Percentiles rank a stretch among this genome's conserved stretches.
phyloP scores from a whole-genome alignment of 2,329 filamentous ascomycete species.

The Colletotrichum sp. region DNA sequence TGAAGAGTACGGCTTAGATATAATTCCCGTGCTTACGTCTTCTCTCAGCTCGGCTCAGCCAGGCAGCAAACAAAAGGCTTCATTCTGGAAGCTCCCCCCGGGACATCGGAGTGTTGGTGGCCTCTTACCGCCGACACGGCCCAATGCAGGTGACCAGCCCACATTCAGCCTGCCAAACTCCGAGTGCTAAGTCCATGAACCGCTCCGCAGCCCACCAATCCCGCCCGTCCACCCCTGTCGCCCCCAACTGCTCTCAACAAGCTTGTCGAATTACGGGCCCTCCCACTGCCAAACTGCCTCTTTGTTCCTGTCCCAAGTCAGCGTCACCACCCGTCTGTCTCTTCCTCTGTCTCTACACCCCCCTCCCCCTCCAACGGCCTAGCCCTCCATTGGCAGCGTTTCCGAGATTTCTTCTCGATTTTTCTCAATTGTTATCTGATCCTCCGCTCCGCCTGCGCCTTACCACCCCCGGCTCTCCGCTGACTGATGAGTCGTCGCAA shows the following conservation, averaged over 20 bases:
- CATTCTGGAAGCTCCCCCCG: not conserved
- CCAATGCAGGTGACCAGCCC: slow-evolving; percentile 5
- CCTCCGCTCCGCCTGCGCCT: not conserved
- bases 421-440: not conserved
- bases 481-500: slow-evolving; percentile 18
- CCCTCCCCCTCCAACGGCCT: not conserved
- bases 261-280: slow-evolving; percentile 2
- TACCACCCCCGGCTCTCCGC: not conserved
- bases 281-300: not conserved
- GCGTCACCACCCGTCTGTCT: slow-evolving; percentile 9
- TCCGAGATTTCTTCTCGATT: not conserved
- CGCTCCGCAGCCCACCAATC: not conserved
- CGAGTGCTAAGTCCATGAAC: slow-evolving; percentile 20
- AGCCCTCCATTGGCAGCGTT: not conserved
- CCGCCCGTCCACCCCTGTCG: not conserved
- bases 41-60: not conserved
- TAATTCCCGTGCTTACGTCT: not conserved
- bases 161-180: slow-evolving; percentile 18
- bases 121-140: slow-evolving; percentile 9
- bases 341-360: not conserved
- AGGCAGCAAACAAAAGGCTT: not conserved
- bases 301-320: not conserved
- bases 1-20: not conserved
- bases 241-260: slow-evolving; percentile 18
- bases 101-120: not conserved